These are phyloP conservation scores for Flaveria linearis DNA, from an alignment of 129 eudicot species.

Conservation along the genomic window DNA sequence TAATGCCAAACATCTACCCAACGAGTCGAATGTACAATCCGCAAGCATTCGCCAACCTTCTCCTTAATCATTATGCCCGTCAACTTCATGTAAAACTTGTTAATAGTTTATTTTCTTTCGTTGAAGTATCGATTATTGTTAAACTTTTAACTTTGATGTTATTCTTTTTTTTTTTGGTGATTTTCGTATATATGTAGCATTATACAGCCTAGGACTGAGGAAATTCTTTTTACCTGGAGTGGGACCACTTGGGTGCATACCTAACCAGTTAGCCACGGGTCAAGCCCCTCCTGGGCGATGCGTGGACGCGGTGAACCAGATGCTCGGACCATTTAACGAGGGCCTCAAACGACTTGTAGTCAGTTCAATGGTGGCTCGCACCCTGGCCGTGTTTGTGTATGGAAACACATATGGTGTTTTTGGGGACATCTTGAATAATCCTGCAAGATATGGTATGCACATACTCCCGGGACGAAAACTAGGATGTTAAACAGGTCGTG, in stretches of 20 bases:
- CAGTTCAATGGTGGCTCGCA: constrained; percentile 62
- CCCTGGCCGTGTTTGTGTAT: constrained; percentile 77
- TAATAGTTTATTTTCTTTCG: no score
- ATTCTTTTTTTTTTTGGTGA: background rate
- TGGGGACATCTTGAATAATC: constrained; percentile 84
- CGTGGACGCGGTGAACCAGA: constrained; percentile 79
- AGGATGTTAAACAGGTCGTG: no score
- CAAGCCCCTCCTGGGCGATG: constrained; percentile 78
- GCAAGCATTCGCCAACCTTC: constrained; percentile 64
- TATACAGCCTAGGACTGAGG: constrained; percentile 70
- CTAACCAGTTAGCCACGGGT: constrained; percentile 77
- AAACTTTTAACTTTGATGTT: background rate
- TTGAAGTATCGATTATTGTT: no score
- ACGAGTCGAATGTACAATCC: constrained; percentile 64
- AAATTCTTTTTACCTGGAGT: constrained; percentile 71
- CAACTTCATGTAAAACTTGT: constrained; percentile 53
- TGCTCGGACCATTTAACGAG: constrained; percentile 72
- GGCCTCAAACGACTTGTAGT: constrained; percentile 59
- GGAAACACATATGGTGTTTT: constrained; percentile 69
- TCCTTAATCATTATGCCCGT: constrained; percentile 74
- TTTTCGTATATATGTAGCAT: constrained; percentile 35
- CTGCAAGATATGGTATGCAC: constrained; percentile 55
- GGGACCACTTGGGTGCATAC: constrained; percentile 94
- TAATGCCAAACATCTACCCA: constrained; percentile 64
- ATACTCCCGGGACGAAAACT: background rate